Conservation (phyloP, 768 basidiomycete species). For the Psilocybe subaeruginosa region DNA sequence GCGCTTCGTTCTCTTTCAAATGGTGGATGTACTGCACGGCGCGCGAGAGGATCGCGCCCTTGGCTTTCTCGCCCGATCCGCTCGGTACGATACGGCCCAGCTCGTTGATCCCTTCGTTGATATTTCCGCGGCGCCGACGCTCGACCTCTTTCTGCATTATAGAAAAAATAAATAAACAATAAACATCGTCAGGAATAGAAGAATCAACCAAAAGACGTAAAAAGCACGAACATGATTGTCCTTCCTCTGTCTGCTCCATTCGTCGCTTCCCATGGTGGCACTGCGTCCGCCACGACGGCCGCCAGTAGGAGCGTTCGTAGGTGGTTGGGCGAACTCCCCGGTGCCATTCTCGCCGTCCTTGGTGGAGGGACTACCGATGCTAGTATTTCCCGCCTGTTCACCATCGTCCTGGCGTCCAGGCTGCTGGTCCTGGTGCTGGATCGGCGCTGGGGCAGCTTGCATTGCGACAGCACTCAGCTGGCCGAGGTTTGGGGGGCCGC, state of each 20-base stretch:
- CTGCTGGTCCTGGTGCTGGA: constrained; percentile 22
- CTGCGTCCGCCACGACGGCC: constrained; percentile 57
- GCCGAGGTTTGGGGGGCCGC: constrained; percentile 66
- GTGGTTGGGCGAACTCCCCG: constrained; percentile 10
- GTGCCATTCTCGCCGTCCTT: constrained; percentile 12
- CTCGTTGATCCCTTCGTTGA: constrained; percentile 95
- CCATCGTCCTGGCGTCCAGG: constrained; percentile 21
- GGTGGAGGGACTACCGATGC: constrained; percentile 12
- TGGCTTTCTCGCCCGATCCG: constrained; percentile 85
- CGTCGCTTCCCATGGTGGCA: constrained; percentile 71
- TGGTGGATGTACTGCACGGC: constrained; percentile 93
- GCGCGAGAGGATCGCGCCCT: constrained; percentile 85
- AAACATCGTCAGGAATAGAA: neutral
- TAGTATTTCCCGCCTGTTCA: constrained; percentile 15
- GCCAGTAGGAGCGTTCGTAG: constrained; percentile 31
- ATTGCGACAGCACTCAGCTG: constrained; percentile 59
- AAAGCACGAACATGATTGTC: constrained; percentile 71
- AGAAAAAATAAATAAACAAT: neutral
- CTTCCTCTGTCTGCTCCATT: constrained; percentile 80
- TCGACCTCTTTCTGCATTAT: constrained; percentile 92
- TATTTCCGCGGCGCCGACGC: constrained; percentile 90
- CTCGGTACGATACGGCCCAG: constrained; percentile 89
- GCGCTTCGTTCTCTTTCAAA: constrained; percentile 87
- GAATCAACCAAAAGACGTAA: too few relatives aligned
- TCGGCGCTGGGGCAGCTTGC: constrained; percentile 40